Percentiles rank a stretch among this genome's conserved stretches.
Conservation (phyloP, 345 rosid genomes). For the Pistacia atlantica region DNA sequence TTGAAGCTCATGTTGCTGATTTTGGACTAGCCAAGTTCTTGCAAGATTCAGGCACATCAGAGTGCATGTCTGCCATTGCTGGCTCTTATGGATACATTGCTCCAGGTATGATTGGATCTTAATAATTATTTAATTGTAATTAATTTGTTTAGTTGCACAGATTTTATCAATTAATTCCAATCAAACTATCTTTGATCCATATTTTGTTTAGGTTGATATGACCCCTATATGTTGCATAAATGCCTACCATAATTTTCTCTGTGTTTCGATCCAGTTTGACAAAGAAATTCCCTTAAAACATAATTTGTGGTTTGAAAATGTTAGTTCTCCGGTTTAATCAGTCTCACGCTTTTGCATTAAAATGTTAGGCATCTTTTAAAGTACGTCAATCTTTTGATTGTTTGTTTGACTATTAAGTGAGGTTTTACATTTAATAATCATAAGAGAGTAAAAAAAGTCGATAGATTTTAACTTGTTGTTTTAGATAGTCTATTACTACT, state of each 20-base stretch:
- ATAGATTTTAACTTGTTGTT: constrained; percentile 8
- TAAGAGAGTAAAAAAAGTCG: neutral
- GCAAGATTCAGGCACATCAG: constrained; percentile 91
- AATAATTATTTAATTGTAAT: neutral
- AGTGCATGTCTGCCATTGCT: constrained; percentile 96
- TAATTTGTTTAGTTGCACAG: neutral
- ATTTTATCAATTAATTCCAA: constrained; percentile 3
- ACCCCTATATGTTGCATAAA: constrained; percentile 10
- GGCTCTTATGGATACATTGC: constrained; percentile 97
- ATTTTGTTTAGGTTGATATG: constrained; percentile 16
- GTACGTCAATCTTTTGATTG: constrained; percentile 29
- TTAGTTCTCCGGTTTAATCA: constrained; percentile 17
- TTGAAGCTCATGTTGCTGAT: constrained; percentile 95
- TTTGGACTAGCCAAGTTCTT: constrained; percentile 92
- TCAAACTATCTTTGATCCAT: constrained; percentile 19
- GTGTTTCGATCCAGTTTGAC: constrained; percentile 18
- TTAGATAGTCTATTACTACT: neutral
- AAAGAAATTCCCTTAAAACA: neutral
- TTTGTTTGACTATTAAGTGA: neutral
- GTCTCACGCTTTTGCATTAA: constrained; percentile 1
- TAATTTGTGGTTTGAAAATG: constrained; percentile 23
- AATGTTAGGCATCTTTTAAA: constrained; percentile 25
- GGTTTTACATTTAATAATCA: neutral
- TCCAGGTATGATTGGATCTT: constrained; percentile 59
- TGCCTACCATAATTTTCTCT: neutral